phyloP scores from a whole-genome alignment of 1,284 basidiomycete species.

The Pterula multifida region DNA sequence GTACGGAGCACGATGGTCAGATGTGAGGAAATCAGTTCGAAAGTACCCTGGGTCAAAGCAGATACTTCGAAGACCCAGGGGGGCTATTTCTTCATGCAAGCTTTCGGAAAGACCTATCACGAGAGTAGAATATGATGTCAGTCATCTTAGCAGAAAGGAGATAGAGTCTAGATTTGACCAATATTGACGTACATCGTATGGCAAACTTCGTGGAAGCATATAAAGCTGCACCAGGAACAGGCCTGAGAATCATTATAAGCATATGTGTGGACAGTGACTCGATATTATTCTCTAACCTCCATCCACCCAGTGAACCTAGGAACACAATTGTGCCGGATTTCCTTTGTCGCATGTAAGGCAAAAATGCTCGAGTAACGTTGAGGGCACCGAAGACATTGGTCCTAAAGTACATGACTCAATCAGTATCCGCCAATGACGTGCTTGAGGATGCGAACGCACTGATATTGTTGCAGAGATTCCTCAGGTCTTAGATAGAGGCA shows the following conservation, averaged over 20 bases:
- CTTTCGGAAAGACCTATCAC: slow-evolving; percentile 23
- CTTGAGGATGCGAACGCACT: slow-evolving; percentile 12
- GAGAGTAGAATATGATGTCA: neutral
- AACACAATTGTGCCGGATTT: slow-evolving; percentile 22
- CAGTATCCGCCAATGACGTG: neutral
- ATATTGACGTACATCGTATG: slow-evolving; percentile 18
- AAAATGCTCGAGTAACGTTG: slow-evolving; percentile 25
- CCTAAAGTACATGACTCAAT: slow-evolving; percentile 10
- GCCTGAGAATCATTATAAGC: slow-evolving; percentile 9
- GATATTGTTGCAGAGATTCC: slow-evolving; percentile 20
- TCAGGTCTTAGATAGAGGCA: slow-evolving; percentile 13
- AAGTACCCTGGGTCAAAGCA: slow-evolving; percentile 33
- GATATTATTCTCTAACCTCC: slow-evolving; percentile 12
- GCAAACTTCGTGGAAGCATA: slow-evolving; percentile 26
- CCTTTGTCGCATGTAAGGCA: slow-evolving; percentile 24
- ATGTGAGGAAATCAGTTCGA: slow-evolving; percentile 24
- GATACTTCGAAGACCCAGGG: slow-evolving; percentile 29
- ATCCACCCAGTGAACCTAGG: slow-evolving; percentile 22
- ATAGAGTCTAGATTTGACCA: neutral
- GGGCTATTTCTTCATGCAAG: slow-evolving; percentile 26
- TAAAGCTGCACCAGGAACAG: slow-evolving; percentile 19
- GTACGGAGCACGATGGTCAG: slow-evolving; percentile 19
- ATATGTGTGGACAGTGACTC: neutral
- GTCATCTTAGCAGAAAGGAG: neutral
- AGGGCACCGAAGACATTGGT: slow-evolving; percentile 26